Evolutionary conservation across 805 yeast genomes (phyloP), one percentile per base, ranked within the genome.

Genomic region (Naumovozyma castellii): DNA sequence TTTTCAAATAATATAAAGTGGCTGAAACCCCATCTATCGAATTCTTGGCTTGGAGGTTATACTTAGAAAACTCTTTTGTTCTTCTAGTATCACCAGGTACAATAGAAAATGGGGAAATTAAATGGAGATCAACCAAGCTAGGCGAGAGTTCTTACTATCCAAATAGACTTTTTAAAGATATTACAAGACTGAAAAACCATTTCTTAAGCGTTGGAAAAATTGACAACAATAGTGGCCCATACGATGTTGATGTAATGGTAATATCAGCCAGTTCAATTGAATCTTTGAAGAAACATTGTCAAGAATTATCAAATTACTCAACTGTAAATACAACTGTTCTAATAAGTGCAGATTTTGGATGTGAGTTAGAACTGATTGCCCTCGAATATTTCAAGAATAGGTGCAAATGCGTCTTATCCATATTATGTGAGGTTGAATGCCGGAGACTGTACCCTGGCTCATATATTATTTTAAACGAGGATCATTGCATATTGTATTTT

Each of bases 81-180:
- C 51, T 59, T 12, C 41, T 57, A 29, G 49, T 54, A 3, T 58
- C 64, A 2, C 50, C 48, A 17, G 51, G 48, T 37, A 52, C 58
- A 8, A 51, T 62, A 5, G 47, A 54, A 27, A 63, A 59, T 50
- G 61, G 62, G 3, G 38, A 55, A 14, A 53, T 60, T 1, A 50
- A 61, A 3, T 60, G 64, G 65, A 58, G 59, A 40, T 54, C 62
- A 9, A 43, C 55, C 3, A 53, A 53, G 31, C 35, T 57, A 14
- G 62, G 63, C 3, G 56, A 62, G 5, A 57, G 54, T 42, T 57
- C 54, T 36, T 60, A 59, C 39, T 51, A 53, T 12, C 63, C 65
- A 9, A 59, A 60, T 40, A 46, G 56, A 13, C 53, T 54, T 38
- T 45, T 55, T 2, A 56, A 54, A 25, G 54, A 48, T 34, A 42